phyloP scores from a whole-genome alignment of 2,329 filamentous ascomycete species.

The Claviceps purpurea region DNA sequence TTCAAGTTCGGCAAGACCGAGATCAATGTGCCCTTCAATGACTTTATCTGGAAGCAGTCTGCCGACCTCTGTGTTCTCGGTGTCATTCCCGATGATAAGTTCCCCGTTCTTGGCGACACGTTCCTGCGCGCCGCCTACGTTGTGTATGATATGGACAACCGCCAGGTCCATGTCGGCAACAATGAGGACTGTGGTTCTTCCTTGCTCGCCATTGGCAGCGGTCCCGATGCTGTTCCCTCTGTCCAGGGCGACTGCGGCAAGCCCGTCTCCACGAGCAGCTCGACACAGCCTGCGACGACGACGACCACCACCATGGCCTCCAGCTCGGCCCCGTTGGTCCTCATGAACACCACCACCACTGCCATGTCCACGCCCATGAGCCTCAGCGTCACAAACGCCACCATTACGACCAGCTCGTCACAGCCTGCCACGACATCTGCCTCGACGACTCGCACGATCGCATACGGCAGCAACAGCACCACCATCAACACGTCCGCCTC shows the following conservation, averaged over 20 bases:
- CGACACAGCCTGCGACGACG: neutral
- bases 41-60: conserved; percentile 31
- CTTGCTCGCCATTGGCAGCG: conserved; percentile 23
- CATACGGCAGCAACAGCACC: neutral
- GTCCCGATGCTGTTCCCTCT: conserved; percentile 24
- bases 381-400: neutral
- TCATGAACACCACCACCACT: too few relatives aligned
- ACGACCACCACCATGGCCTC: neutral
- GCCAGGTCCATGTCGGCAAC: conserved; percentile 23
- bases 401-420: neutral
- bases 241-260: conserved; percentile 17
- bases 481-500: neutral
- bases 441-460: neutral
- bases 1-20: conserved; percentile 32
- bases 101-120: conserved; percentile 29
- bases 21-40: conserved; percentile 31
- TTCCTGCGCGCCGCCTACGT: conserved; percentile 32
- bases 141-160: conserved; percentile 29
- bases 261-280: conserved; percentile 7
- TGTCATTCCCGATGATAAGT: conserved; percentile 27
- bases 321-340: neutral
- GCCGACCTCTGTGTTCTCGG: conserved; percentile 27
- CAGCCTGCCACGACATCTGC: neutral
- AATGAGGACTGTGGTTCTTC: conserved; percentile 25
- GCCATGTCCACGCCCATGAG: too few relatives aligned